Base-by-base conservation (phyloP, 2,329 filamentous ascomycete species). In the Claviceps citrina region DNA sequence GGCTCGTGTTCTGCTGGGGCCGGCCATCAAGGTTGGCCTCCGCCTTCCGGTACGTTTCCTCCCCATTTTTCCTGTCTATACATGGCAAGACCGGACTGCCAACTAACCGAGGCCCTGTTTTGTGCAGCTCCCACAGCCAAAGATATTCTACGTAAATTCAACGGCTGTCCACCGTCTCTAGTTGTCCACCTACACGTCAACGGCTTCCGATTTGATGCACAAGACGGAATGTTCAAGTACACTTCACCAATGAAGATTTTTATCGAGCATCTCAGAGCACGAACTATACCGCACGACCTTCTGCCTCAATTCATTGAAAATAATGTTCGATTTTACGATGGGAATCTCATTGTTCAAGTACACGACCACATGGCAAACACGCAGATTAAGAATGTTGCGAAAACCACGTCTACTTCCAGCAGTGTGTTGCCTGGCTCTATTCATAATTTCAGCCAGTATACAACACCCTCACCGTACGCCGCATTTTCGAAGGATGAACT, bases 301-400 rank as follows among this genome's bases (percentile, higher is more conserved):
- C 64, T 96, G 9, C 76, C 81, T 36, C 81, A 89, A 49, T 74
- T 98, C 40, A 70, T 78, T 22, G 70, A 76, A 36, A 68, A 69
- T 15, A 76, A 77, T 16, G 81, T 94, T 12, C 70, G 71, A 8
- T 96, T 94, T 55, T 98, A 96, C 56, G 87, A 96, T 58, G 86
- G 83, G 25, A 94, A 89, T 54, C 71, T 98, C 42, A 96, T 98
- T 49, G 86, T 98, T 27, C 81, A 93, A 58, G 67, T 96, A n/a
- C 75, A 93, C 52, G 84, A 96, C 56, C 84, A 94, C 63, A 84
- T 82, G 52, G 76, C 80, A 0, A 65, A 65, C 31, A 68, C 70
- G 35, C 69, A 71, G 45, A 40, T 70, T 49, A 77, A 84, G 54
- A 76, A 73, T 64, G 42, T 70, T 65, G 37, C 67, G 64, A 38